Percentiles rank a stretch among this genome's conserved stretches.
Conservation (phyloP, 306 rosid genomes). For the Potentilla sterilis region DNA sequence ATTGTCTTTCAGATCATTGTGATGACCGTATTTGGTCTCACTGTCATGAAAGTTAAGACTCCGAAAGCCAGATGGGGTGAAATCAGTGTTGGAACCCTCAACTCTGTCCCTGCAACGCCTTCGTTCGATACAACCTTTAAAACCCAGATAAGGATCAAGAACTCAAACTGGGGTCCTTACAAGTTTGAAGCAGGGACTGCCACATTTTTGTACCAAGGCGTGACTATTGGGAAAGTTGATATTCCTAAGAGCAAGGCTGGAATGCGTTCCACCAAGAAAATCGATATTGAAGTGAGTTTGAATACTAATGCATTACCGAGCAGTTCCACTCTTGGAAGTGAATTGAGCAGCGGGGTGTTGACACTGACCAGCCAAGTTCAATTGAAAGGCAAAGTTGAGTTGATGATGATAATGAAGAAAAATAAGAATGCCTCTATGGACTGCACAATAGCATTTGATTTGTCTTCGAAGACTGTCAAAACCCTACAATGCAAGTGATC, state of each 20-base stretch:
- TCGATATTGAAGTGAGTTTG: constrained; percentile 1
- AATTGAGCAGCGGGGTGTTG: constrained; percentile 9
- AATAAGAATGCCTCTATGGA: constrained; percentile 8
- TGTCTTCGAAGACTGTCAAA: not conserved
- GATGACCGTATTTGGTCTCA: not conserved
- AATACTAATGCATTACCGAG: not conserved
- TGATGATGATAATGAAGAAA: constrained; percentile 13
- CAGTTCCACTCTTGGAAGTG: not conserved
- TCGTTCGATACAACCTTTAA: not conserved
- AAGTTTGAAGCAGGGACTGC: constrained; percentile 4
- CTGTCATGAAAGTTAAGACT: constrained; percentile 15
- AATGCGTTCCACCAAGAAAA: not conserved
- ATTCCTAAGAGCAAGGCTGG: constrained; percentile 12
- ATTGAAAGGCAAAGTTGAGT: not conserved
- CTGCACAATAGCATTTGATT: constrained; percentile 6
- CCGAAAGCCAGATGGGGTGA: not conserved
- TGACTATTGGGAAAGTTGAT: not conserved
- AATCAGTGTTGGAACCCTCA: not conserved
- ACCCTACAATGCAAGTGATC: not conserved
- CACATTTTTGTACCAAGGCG: not conserved
- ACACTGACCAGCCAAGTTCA: constrained; percentile 1
- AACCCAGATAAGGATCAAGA: constrained; percentile 8
- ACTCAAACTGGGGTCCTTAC: constrained; percentile 17
- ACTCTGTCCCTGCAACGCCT: not conserved
- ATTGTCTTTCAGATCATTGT: not conserved